Base-by-base conservation (phyloP, 768 basidiomycete genomes). In the Rhodosporidiobolus sp. region DNA sequence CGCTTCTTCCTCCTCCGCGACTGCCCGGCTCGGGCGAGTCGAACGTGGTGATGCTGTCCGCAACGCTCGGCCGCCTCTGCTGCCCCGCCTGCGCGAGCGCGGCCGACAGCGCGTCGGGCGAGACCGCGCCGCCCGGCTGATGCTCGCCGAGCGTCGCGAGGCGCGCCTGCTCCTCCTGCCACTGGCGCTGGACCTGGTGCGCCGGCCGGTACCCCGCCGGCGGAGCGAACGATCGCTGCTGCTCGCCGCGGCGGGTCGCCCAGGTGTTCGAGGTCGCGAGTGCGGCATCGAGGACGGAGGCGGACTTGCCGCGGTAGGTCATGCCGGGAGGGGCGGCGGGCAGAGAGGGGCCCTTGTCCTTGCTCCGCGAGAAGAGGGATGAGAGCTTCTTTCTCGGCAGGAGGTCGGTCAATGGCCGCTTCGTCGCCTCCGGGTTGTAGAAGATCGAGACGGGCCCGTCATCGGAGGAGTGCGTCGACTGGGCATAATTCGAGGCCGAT, bases 191-290 rank as follows among this genome's bases (percentile, higher is more conserved):
- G 20, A 32, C 30, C 65, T 59, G 43, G 14, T 59, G 57, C 48
- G 49, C 48, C 0, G 50, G 65, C 3, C 38, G 24, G 57, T 59
- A 57, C 26, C 65, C 65, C 22, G 50, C 38, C 22, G 43, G 63
- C 30, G 48, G 63, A 2, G 59, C 45, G 20, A 63, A 58, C n/a
- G 61, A n/a, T n/a, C 53, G 70, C 28, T 35, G 24, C 54, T 67
- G 70, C 61, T 67, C 66, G 17, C 71, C 71, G 57, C 71, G 61
- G n/a, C 52, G 46, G 12, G n/a, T 58, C 26, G 71, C 71, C 71
- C 71, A 72, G 8, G 62, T 67, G 45, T 53, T 48, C 19, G 55
- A 59, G 1, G 66, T 59, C 16, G 71, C 58, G 24, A 72, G 63
- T 43, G 71, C 71, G n/a, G 71, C 71, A 34, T 72, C 71, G 54